Evolutionary conservation across 1,284 basidiomycete species (phyloP), one percentile per base, ranked within the genome.

Genomic region (Cutaneotrichosporon sp.): DNA sequence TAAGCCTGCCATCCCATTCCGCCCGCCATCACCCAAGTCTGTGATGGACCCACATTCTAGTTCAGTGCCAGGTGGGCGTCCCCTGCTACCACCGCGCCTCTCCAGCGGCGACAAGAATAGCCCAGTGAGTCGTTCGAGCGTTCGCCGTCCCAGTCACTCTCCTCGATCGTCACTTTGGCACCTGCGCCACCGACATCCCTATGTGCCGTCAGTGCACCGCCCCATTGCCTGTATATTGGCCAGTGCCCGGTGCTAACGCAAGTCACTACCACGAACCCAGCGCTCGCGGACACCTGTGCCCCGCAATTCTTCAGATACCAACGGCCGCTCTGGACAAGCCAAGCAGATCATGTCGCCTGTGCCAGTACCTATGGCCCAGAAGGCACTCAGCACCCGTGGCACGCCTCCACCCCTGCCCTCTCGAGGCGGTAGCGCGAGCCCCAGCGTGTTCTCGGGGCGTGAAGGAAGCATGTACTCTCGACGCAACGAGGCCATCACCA

Each of bases 381-480:
- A 31, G 29, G 42, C 27, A 19, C 29, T 22, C 11, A 38, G 35
- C 17, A 38, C 35, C 16, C 35, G 35, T 16, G 42, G 53, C 19
- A 56, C 46, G 5, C 54, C 54, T 2, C 54, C 54, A 5, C 54
- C 54, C 10, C 46, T 52, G 4, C 54, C 50, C 6, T 31, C 35
- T 11, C 42, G 42, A 14, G 42, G 47, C n/a, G n/a, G n/a, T n/a
- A n/a, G n/a, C 20, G 2, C 22, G 16, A 47, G 45, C 32, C 54
- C 54, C 5, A 46, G 41, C 6, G 57, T 59, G 17, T 51, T 59
- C 35, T 50, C 54, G 29, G 65, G 63, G 16, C 41, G 65, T 27
- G 67, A 69, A 48, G 67, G 67, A 16, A 63, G 61, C 51, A 50
- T 53, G 5, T 59, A 57, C 41, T 51, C 49, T 0, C 51, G 52